A percentile compares a stretch with the other conserved stretches of the same genome.
These are phyloP conservation scores for Talaromyces sp. DNA, from an alignment of 2,329 filamentous ascomycete genomes.

Conservation along the genomic window DNA sequence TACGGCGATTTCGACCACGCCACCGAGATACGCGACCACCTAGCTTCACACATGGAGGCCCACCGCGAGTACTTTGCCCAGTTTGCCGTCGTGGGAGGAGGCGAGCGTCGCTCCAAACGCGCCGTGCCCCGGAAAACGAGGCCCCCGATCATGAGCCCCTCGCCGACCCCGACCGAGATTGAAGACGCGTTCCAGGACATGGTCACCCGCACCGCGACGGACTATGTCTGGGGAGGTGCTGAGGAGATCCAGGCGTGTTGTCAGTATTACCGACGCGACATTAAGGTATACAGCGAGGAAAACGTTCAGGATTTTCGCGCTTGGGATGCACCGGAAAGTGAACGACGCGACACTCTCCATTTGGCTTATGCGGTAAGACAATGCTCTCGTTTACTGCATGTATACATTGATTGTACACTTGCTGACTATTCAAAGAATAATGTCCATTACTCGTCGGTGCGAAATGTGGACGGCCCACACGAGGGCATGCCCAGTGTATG, in stretches of 20 bases:
- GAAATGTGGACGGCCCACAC: conserved; percentile 56
- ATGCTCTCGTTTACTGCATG: not conserved
- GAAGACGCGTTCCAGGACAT: conserved; percentile 56
- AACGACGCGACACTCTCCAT: conserved; percentile 42
- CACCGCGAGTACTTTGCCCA: conserved; percentile 59
- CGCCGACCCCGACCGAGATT: conserved; percentile 51
- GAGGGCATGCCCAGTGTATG: conserved; percentile 49
- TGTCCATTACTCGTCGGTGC: conserved; percentile 64
- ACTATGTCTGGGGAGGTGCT: conserved; percentile 61
- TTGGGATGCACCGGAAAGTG: conserved; percentile 35
- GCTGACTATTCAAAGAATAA: conserved; percentile 44
- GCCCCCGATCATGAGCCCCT: conserved; percentile 10
- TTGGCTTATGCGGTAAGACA: conserved; percentile 58
- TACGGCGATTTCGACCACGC: conserved; percentile 57
- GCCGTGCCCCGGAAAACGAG: conserved; percentile 32
- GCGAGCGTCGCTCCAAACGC: conserved; percentile 54
- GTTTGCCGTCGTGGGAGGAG: conserved; percentile 55
- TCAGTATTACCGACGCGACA: conserved; percentile 55
- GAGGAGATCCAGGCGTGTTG: conserved; percentile 64
- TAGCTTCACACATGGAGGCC: conserved; percentile 59
- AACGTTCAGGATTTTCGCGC: conserved; percentile 41
- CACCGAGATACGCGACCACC: conserved; percentile 52
- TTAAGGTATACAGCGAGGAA: conserved; percentile 53
- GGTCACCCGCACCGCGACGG: conserved; percentile 55
- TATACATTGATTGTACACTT: not conserved